Conservation (phyloP, 768 basidiomycete genomes). For the Mycena crocata region DNA sequence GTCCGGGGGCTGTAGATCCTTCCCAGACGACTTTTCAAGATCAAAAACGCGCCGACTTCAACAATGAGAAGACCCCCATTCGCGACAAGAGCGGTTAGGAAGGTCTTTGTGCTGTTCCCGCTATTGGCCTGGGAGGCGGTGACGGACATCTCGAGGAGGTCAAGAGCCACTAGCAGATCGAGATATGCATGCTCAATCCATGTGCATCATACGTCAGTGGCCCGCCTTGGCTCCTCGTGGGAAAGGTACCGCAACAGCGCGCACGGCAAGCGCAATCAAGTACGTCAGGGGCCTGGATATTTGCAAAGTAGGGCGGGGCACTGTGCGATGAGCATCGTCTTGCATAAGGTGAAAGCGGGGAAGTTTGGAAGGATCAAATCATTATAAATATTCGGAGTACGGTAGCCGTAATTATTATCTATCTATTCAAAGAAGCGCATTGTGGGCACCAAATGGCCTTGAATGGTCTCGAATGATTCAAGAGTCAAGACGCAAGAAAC, state of each 20-base stretch:
- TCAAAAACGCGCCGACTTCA: slow-evolving; percentile 66
- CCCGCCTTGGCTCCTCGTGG: background rate
- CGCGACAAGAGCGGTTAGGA: slow-evolving; percentile 69
- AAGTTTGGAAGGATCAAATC: too few relatives aligned
- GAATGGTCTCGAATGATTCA: too few relatives aligned
- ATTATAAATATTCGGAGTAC: too few relatives aligned
- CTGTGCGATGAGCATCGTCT: too few relatives aligned
- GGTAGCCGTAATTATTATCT: too few relatives aligned
- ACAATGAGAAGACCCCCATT: slow-evolving; percentile 60
- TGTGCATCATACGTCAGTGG: background rate
- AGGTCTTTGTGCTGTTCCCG: slow-evolving; percentile 58
- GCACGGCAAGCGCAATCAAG: background rate
- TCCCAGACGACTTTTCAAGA: slow-evolving; percentile 67
- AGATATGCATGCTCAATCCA: background rate
- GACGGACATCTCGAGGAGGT: slow-evolving; percentile 18
- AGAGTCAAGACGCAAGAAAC: too few relatives aligned
- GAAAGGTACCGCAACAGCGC: background rate
- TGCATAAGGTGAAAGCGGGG: too few relatives aligned
- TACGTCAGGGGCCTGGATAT: too few relatives aligned
- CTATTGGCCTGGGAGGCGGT: slow-evolving; percentile 38
- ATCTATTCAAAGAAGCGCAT: too few relatives aligned
- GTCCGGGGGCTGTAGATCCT: slow-evolving; percentile 73
- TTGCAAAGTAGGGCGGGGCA: too few relatives aligned
- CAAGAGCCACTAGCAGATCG: too few relatives aligned
- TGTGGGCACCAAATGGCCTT: too few relatives aligned